Conservation (phyloP, 352 stramenopile genomes). For the Peronospora destructor region DNA sequence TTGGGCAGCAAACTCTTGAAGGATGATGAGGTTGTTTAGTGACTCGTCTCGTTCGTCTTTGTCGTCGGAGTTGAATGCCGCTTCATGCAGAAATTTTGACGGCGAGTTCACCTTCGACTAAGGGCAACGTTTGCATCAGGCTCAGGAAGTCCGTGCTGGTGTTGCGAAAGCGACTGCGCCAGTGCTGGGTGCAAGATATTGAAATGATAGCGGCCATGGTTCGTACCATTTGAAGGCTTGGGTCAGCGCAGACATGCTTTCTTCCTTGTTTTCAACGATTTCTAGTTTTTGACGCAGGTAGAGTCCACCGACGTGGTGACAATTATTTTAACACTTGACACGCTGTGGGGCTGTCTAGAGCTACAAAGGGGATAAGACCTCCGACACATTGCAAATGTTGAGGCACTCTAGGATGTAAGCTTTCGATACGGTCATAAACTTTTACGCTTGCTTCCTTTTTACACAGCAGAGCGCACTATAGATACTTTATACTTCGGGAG, state of each 20-base stretch:
- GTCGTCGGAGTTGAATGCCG: conserved; percentile 15
- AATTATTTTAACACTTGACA: too few relatives aligned
- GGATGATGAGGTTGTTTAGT: conserved; percentile 40
- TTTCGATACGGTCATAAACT: too few relatives aligned
- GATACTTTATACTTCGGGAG: conserved; percentile 18
- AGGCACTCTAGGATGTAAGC: too few relatives aligned
- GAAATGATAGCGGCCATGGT: conserved; percentile 50
- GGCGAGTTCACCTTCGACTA: too few relatives aligned
- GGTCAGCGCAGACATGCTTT: too few relatives aligned
- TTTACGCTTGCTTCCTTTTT: too few relatives aligned
- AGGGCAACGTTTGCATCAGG: conserved; percentile 8
- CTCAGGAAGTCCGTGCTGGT: conserved; percentile 27
- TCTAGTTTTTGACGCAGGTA: too few relatives aligned
- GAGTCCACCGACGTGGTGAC: too few relatives aligned
- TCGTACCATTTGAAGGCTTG: background rate
- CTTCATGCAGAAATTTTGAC: conserved; percentile 13
- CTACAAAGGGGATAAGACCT: too few relatives aligned
- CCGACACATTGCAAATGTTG: too few relatives aligned
- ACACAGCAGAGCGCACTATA: conserved; percentile 7
- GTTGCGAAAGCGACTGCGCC: conserved; percentile 41
- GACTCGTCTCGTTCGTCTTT: conserved; percentile 33
- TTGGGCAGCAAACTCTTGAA: conserved; percentile 27
- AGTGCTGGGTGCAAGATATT: conserved; percentile 48
- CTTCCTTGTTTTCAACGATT: too few relatives aligned
- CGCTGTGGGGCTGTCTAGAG: too few relatives aligned